Evolutionary conservation across 2,329 filamentous ascomycete genomes (phyloP).

Genomic region (Pseudopyrenochaeta lycopersici): DNA sequence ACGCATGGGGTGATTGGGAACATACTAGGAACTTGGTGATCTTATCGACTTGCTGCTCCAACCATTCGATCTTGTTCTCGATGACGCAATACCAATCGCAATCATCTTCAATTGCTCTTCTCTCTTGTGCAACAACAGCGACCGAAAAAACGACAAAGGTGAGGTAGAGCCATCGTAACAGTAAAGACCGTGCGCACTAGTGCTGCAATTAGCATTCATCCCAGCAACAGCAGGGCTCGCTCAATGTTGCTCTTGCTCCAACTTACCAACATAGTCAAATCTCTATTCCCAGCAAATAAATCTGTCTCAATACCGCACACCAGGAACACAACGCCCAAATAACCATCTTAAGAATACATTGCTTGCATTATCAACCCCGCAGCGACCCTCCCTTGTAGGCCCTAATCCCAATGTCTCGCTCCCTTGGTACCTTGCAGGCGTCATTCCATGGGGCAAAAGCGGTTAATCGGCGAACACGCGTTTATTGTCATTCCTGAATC

Average conservation of each 20-base stretch:
- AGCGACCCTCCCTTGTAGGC: slow-evolving; percentile 11
- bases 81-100: slow-evolving; percentile 1
- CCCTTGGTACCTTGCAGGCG: slow-evolving; percentile 18
- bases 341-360: not conserved
- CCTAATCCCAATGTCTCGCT: slow-evolving; percentile 3
- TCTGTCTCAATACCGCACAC: slow-evolving; percentile 4
- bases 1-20: not conserved
- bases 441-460: slow-evolving; percentile 16
- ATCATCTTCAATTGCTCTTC: not conserved
- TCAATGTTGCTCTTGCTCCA: not conserved
- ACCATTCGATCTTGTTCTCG: not conserved
- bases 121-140: not conserved
- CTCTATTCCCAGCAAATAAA: not conserved
- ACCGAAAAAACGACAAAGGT: slow-evolving; percentile 10
- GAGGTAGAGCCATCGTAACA: slow-evolving; percentile 15
- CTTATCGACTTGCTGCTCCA: not conserved
- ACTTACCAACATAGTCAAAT: slow-evolving; percentile 17
- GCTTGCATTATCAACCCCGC: slow-evolving; percentile 8
- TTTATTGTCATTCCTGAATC: slow-evolving; percentile 16
- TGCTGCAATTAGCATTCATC: not conserved
- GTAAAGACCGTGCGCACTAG: slow-evolving; percentile 20
- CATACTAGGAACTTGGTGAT: not conserved
- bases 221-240: not conserved
- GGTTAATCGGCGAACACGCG: slow-evolving; percentile 7
- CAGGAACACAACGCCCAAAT: not conserved